Percentiles rank a stretch among this genome's conserved stretches.
Evolutionary conservation across 2,329 filamentous ascomycete genomes (phyloP).

Genomic region (Pseudogymnoascus sp.): DNA sequence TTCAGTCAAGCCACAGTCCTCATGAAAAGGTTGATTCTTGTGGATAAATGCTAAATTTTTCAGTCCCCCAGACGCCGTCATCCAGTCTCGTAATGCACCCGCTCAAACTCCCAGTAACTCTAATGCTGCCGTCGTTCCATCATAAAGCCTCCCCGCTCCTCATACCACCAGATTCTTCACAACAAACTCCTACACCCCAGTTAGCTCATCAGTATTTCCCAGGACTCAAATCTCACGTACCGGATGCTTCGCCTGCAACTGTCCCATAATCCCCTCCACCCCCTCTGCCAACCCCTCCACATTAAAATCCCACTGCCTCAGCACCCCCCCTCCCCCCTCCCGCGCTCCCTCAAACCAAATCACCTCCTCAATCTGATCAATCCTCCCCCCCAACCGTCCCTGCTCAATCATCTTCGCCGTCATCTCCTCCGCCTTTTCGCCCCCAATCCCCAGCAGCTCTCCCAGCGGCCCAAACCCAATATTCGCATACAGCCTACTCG

Average conservation of each 20-base stretch:
- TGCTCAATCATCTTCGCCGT: slow-evolving; percentile 96
- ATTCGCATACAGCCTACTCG: slow-evolving; percentile 71
- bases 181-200: slow-evolving; percentile 44
- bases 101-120: slow-evolving; percentile 2
- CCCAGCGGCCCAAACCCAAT: slow-evolving; percentile 71
- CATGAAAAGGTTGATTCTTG: not conserved
- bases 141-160: slow-evolving; percentile 11
- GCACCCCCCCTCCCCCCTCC: slow-evolving; percentile 59
- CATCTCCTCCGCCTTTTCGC: slow-evolving; percentile 79
- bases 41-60: not conserved
- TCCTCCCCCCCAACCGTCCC: slow-evolving; percentile 75
- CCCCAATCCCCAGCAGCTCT: slow-evolving; percentile 67
- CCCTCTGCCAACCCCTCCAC: slow-evolving; percentile 82
- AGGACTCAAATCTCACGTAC: slow-evolving; percentile 36
- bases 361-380: slow-evolving; percentile 85
- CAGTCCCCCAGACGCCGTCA: not conserved
- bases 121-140: not conserved
- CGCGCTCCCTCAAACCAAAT: slow-evolving; percentile 81
- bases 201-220: slow-evolving; percentile 14
- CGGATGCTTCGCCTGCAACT: slow-evolving; percentile 74
- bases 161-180: slow-evolving; percentile 43
- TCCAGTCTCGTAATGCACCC: not conserved
- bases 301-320: slow-evolving; percentile 83
- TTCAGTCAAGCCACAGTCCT: not conserved
- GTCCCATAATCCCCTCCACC: slow-evolving; percentile 77